Percentiles rank a stretch among this genome's conserved stretches.
These are phyloP conservation scores for Coemansia pectinata DNA, from an alignment of 192 early-diverging fungal species.

Conservation along the genomic window DNA sequence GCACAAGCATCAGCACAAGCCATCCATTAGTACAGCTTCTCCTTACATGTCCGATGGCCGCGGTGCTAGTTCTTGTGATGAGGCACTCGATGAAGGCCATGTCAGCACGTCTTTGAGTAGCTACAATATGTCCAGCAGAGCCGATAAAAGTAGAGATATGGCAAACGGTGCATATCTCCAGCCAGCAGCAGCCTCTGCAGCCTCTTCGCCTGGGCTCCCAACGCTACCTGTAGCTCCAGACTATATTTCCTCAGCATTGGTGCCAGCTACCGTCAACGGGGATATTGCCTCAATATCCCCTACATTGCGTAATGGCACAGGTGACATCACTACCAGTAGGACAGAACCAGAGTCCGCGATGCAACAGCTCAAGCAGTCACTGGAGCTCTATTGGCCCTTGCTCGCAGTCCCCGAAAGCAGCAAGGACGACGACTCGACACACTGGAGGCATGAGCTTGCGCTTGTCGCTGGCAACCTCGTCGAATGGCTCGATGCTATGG, in stretches of 20 bases:
- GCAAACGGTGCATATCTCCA: not conserved
- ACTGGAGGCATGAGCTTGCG: conserved; percentile 34
- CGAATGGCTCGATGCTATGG: conserved; percentile 24
- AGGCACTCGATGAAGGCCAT: not conserved
- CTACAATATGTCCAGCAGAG: not conserved
- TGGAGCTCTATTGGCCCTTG: conserved; percentile 1
- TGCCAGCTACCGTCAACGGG: conserved; percentile 1
- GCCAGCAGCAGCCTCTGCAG: not conserved
- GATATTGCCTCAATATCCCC: not conserved
- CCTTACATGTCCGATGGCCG: not conserved
- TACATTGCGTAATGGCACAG: not conserved
- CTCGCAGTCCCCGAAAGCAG: not conserved
- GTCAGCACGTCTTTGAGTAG: not conserved
- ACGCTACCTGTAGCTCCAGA: not conserved
- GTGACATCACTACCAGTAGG: not conserved
- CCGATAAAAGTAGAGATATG: not conserved
- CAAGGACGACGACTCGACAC: not conserved
- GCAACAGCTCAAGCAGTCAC: not conserved
- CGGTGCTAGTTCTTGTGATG: conserved; percentile 4
- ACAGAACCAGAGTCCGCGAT: not conserved
- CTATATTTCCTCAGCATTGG: not conserved
- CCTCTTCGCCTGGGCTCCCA: not conserved
- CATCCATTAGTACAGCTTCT: not conserved
- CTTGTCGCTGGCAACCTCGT: conserved; percentile 19
- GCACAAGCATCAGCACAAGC: not conserved